Percentiles rank a stretch among this genome's conserved stretches.
phyloP scores from a whole-genome alignment of 2,329 filamentous ascomycete species.

The Aspergillus costaricaensis region DNA sequence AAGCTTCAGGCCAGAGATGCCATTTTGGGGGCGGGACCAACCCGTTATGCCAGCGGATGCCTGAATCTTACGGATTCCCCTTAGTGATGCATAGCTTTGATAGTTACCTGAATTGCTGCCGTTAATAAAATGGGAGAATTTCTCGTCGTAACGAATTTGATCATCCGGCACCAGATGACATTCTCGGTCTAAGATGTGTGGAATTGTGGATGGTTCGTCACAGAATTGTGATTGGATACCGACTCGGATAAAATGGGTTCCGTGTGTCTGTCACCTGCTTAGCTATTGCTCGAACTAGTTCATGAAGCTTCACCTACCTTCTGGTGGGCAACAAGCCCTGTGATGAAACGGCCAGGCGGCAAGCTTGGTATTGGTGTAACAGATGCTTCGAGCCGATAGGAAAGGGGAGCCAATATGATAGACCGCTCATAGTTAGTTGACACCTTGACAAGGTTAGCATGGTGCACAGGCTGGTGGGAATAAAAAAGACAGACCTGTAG shows the following conservation, averaged over 20 bases:
- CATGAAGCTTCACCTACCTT: neutral
- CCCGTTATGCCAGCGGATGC: conserved; percentile 1
- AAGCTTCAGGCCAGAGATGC: conserved; percentile 14
- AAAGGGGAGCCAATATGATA: conserved; percentile 8
- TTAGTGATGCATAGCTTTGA: conserved; percentile 15
- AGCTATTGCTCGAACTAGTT: neutral
- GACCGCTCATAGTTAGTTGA: conserved; percentile 13
- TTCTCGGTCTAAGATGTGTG: conserved; percentile 1
- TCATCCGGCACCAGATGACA: conserved; percentile 8
- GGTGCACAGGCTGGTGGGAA: neutral
- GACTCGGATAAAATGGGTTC: conserved; percentile 4
- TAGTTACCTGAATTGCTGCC: neutral
- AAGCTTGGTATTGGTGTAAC: conserved; percentile 4
- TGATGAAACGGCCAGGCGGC: conserved; percentile 3
- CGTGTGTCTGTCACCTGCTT: neutral
- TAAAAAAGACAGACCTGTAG: conserved; percentile 6
- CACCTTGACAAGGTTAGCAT: conserved; percentile 10
- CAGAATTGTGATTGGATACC: conserved; percentile 10
- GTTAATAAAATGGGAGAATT: conserved; percentile 9
- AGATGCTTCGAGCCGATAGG: neutral
- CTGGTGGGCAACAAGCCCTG: conserved; percentile 6
- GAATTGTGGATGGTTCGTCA: neutral
- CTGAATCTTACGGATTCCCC: conserved; percentile 8
- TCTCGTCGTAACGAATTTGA: conserved; percentile 8
- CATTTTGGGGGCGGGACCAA: conserved; percentile 3